These are phyloP conservation scores for Pichia sp. DNA, from an alignment of 1,139 yeast genomes.

Conservation along the genomic window DNA sequence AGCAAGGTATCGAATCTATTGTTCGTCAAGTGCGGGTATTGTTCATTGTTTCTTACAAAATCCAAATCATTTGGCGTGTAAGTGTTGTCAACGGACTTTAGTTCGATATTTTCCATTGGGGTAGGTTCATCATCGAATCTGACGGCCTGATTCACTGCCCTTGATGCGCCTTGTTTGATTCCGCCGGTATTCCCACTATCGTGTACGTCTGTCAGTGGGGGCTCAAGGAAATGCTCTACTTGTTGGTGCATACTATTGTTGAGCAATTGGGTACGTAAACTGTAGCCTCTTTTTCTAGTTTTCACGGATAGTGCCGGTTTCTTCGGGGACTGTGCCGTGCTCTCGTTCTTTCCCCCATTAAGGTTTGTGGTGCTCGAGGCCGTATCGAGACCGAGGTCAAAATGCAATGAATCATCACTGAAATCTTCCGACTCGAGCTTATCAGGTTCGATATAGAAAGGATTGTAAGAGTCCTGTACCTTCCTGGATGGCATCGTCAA, in stretches of 20 bases:
- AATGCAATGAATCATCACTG: slow-evolving; percentile 1
- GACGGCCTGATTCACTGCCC: slow-evolving; percentile 1
- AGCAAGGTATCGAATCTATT: slow-evolving; percentile 10
- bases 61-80: slow-evolving; percentile 26
- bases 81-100: slow-evolving; percentile 28
- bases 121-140: slow-evolving; percentile 5
- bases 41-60: slow-evolving; percentile 20
- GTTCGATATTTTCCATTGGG: slow-evolving; percentile 29
- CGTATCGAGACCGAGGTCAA: slow-evolving; percentile 1
- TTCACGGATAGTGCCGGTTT: slow-evolving; percentile 24
- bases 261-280: slow-evolving; percentile 69
- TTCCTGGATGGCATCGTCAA: not conserved
- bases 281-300: slow-evolving; percentile 64
- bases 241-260: slow-evolving; percentile 37
- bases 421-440: slow-evolving; percentile 3
- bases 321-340: not conserved
- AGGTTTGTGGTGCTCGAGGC: slow-evolving; percentile 1
- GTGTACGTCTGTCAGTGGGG: not conserved
- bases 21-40: slow-evolving; percentile 16
- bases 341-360: not conserved
- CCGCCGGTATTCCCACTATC: not conserved
- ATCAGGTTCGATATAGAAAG: slow-evolving; percentile 10
- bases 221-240: slow-evolving; percentile 19
- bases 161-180: not conserved
- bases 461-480: slow-evolving; percentile 4